Evolutionary conservation across 305 asterid species (phyloP).

Genomic region (Ilex paraguariensis): DNA sequence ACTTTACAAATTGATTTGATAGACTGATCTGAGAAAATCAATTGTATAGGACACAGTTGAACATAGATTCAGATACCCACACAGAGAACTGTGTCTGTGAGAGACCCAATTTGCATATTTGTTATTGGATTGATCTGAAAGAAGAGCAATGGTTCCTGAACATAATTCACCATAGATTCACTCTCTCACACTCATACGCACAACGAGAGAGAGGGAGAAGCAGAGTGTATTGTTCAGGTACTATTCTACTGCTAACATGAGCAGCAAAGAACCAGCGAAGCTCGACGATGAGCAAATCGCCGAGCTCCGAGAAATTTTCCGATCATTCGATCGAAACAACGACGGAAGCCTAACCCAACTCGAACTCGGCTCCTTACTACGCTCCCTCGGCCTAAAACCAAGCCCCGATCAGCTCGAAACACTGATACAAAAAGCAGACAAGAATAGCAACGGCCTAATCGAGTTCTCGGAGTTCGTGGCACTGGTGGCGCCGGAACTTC

Average conservation of each 20-base stretch:
- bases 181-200: no score
- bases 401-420: conserved; percentile 85
- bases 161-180: no score
- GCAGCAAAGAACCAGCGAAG: conserved; percentile 36
- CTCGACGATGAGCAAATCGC: conserved; percentile 80
- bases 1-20: no score
- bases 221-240: no score
- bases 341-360: conserved; percentile 92
- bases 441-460: conserved; percentile 72
- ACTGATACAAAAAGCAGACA: conserved; percentile 72
- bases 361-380: conserved; percentile 80
- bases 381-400: conserved; percentile 84
- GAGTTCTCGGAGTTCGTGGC: conserved; percentile 93
- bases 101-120: no score
- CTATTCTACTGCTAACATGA: conserved; percentile 22
- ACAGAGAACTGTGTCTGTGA: no score
- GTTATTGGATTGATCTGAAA: no score
- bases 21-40: no score
- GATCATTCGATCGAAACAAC: conserved; percentile 81
- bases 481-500: conserved; percentile 86
- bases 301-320: conserved; percentile 88
- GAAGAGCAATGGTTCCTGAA: no score
- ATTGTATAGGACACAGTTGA: no score
- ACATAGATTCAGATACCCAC: no score
- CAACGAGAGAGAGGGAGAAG: no score